Base-by-base conservation (phyloP, 2,329 filamentous ascomycete species). In the Botrytis porri region DNA sequence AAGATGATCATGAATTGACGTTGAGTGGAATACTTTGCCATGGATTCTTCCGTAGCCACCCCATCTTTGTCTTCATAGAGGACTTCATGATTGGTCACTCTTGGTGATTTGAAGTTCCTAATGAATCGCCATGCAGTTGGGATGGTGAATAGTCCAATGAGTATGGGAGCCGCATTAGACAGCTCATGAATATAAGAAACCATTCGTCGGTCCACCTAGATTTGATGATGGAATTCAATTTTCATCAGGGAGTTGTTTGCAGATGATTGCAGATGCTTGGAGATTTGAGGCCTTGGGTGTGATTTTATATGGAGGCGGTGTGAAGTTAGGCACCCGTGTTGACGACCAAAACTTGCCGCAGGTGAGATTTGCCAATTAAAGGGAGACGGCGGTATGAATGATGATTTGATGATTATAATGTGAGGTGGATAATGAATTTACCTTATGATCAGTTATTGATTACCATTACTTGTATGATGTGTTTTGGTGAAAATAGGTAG, bases 31-130 rank as follows among this genome's bases (percentile, higher is more conserved):
- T 90, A 93, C 45, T 85, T 84, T 35, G 85, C 84, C 71, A 88
- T 80, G 3, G 89, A 88, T 78, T 91, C 89, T 65, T 87, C 85
- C 0, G 88, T 91, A 57, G 90, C 91, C 75, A 85, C 85, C 70
- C 92, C 92, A 81, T 94, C 92, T 73, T 85, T 82, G 79, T 94
- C 92, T 76, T 90, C 84, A 78, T 94, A 94, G 4, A 79, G 7
- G 14, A 12, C 71, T 37, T 73, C 74, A 10, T 72, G 64, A 73
- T 70, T 71, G 63, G 70, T 25, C 51, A 72, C 57, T 54, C 74
- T 77, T 32, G 62, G 70, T 37, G 73, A 75, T 71, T 74, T 75
- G 37, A 76, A 72, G 41, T 63, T 73, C 59, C 63, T 74, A 22
- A 72, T 74, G 57, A 78, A 74, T 62, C 74, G 66, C 75, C 74